phyloP scores from a whole-genome alignment of 345 rosid species.

The Eucalyptus microcorys region DNA sequence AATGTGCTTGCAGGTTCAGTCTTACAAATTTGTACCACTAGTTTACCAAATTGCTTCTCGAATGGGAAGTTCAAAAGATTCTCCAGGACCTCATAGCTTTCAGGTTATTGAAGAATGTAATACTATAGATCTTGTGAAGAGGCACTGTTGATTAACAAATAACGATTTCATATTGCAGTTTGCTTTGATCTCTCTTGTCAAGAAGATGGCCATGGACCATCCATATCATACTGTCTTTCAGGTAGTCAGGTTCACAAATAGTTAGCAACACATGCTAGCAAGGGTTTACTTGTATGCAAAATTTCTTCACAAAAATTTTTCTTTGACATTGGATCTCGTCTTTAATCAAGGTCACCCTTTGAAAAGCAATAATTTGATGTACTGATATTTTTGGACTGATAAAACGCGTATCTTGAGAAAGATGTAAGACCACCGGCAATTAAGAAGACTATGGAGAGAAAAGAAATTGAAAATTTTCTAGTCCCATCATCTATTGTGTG shows the following conservation, averaged over 20 bases:
- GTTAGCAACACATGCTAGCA: not conserved
- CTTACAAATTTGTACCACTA: conserved; percentile 85
- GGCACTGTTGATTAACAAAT: conserved; percentile 7
- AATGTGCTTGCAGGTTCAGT: conserved; percentile 54
- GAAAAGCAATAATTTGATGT: not conserved
- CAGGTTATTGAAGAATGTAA: conserved; percentile 37
- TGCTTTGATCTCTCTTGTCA: conserved; percentile 83
- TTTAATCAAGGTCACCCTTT: not conserved
- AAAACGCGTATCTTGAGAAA: not conserved
- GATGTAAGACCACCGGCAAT: not conserved
- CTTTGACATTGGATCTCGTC: not conserved
- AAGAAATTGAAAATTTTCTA: not conserved
- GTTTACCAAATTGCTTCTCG: conserved; percentile 97
- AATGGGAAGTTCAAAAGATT: conserved; percentile 80
- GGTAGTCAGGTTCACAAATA: conserved; percentile 21
- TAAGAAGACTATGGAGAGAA: not conserved
- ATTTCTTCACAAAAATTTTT: not conserved
- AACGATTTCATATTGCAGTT: conserved; percentile 37
- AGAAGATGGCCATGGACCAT: conserved; percentile 96
- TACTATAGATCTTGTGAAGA: not conserved
- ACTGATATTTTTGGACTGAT: not conserved
- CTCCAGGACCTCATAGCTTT: conserved; percentile 49
- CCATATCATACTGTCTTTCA: conserved; percentile 93
- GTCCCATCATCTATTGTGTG: not conserved
- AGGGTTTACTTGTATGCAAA: not conserved